Conservation (phyloP, 2,329 filamentous ascomycete genomes). For the Hypoxylon sp. region DNA sequence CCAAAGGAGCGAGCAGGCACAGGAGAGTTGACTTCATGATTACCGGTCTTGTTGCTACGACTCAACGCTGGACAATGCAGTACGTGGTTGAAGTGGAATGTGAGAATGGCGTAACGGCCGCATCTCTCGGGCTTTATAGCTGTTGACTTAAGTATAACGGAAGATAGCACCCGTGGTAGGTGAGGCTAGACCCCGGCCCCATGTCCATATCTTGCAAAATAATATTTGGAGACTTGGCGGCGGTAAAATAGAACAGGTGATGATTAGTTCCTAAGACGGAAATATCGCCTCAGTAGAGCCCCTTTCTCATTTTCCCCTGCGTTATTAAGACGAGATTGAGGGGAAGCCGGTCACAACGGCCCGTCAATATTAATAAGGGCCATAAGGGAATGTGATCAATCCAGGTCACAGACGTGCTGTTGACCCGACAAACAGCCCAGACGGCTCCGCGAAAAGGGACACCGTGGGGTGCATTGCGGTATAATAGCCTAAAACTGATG, state of each 20-base stretch:
- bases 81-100: conserved; percentile 1
- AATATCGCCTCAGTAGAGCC: conserved; percentile 31
- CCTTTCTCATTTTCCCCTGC: conserved; percentile 20
- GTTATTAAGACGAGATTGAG: conserved; percentile 37
- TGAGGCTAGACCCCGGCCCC: conserved; percentile 37
- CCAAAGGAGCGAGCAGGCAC: conserved; percentile 56
- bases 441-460: conserved; percentile 33
- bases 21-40: conserved; percentile 56
- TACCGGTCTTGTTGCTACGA: conserved; percentile 33
- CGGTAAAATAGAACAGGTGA: conserved; percentile 43
- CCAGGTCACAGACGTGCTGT: conserved; percentile 4
- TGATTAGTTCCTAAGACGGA: conserved; percentile 41
- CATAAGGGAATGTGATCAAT: conserved; percentile 17
- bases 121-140: conserved; percentile 37
- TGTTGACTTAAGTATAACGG: conserved; percentile 28
- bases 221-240: conserved; percentile 31
- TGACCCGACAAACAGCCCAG: conserved; percentile 18
- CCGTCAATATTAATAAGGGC: conserved; percentile 37
- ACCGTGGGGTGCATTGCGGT: conserved; percentile 36
- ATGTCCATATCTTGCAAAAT: conserved; percentile 29
- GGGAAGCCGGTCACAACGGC: conserved; percentile 38
- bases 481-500: conserved; percentile 47
- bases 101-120: conserved; percentile 12
- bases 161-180: conserved; percentile 38
- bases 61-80: conserved; percentile 7